Conservation (phyloP, 2,329 filamentous ascomycete species). For the Lecanicillium sp. region DNA sequence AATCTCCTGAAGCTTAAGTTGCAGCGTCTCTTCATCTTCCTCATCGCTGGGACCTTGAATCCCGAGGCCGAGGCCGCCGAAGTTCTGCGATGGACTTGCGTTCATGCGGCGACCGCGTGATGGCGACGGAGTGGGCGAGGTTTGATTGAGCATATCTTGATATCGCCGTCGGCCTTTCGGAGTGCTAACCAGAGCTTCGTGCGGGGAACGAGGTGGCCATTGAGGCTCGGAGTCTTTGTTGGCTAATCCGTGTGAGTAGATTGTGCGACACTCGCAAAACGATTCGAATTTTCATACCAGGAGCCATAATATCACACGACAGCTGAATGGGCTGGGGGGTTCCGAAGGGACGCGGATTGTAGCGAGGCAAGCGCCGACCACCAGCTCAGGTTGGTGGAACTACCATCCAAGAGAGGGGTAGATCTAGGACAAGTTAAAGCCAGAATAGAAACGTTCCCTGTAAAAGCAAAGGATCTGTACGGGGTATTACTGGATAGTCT, state of each 20-base stretch:
- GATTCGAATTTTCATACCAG: slow-evolving; percentile 8
- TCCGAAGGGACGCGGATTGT: too few relatives aligned
- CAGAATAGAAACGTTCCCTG: too few relatives aligned
- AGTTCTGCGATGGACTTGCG: slow-evolving; percentile 7
- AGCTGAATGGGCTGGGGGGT: too few relatives aligned
- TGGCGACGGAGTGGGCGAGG: slow-evolving; percentile 62
- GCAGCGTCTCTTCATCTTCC: slow-evolving; percentile 82
- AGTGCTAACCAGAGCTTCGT: slow-evolving; percentile 56
- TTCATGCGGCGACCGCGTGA: slow-evolving; percentile 13
- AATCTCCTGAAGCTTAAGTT: slow-evolving; percentile 80
- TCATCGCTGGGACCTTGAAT: slow-evolving; percentile 45
- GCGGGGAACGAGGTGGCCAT: slow-evolving; percentile 61
- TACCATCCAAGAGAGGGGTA: too few relatives aligned
- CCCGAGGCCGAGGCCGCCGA: slow-evolving; percentile 25
- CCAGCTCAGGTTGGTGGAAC: too few relatives aligned
- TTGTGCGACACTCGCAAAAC: slow-evolving; percentile 10
- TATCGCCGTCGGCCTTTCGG: slow-evolving; percentile 73
- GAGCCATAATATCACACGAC: slow-evolving; percentile 12
- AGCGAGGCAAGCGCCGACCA: too few relatives aligned
- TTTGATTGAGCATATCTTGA: slow-evolving; percentile 56
- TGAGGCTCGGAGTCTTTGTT: slow-evolving; percentile 37
- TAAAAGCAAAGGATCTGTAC: too few relatives aligned
- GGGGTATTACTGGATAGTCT: too few relatives aligned
- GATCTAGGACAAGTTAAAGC: too few relatives aligned
- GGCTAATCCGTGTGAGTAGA: slow-evolving; percentile 6